These are phyloP conservation scores for Emergomyces pasteurianus DNA, from an alignment of 2,329 filamentous ascomycete genomes.

Conservation along the genomic window DNA sequence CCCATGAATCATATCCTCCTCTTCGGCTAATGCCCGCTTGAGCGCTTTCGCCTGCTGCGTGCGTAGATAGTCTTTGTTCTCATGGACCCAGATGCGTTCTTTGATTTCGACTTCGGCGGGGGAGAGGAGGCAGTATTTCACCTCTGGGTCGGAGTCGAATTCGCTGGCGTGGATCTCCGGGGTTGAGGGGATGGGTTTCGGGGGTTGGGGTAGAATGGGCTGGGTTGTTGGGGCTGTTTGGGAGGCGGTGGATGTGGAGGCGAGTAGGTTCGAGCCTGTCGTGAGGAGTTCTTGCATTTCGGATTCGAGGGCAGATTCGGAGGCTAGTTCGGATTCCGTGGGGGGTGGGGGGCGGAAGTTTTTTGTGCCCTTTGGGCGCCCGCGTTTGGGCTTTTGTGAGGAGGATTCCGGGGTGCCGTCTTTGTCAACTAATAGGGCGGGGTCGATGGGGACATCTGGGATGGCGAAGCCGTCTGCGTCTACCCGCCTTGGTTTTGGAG, in stretches of 20 bases:
- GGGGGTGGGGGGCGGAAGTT: slow-evolving; percentile 35
- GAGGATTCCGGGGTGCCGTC: not conserved
- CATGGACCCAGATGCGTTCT: slow-evolving; percentile 85
- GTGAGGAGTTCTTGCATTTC: slow-evolving; percentile 58
- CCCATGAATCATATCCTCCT: slow-evolving; percentile 19
- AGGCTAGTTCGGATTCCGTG: slow-evolving; percentile 50
- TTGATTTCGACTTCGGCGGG: slow-evolving; percentile 68
- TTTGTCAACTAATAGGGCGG: slow-evolving; percentile 21
- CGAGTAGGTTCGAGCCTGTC: slow-evolving; percentile 26
- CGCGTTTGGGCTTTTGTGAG: slow-evolving; percentile 12
- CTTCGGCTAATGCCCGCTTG: slow-evolving; percentile 52
- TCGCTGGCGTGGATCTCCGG: slow-evolving; percentile 62
- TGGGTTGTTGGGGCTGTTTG: slow-evolving; percentile 37
- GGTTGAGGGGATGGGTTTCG: slow-evolving; percentile 36
- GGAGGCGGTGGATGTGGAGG: slow-evolving; percentile 13
- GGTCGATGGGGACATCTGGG: slow-evolving; percentile 39
- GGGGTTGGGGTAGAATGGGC: slow-evolving; percentile 31
- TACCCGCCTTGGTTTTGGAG: slow-evolving; percentile 29
- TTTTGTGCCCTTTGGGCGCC: slow-evolving; percentile 21
- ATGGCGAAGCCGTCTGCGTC: slow-evolving; percentile 61
- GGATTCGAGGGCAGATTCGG: slow-evolving; percentile 48
- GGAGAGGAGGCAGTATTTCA: slow-evolving; percentile 63
- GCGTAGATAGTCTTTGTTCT: slow-evolving; percentile 88
- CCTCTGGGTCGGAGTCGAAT: slow-evolving; percentile 82
- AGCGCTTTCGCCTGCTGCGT: slow-evolving; percentile 75